These are phyloP conservation scores for Allium fistulosum DNA, from an alignment of 106 monocot genomes.

Conservation along the genomic window DNA sequence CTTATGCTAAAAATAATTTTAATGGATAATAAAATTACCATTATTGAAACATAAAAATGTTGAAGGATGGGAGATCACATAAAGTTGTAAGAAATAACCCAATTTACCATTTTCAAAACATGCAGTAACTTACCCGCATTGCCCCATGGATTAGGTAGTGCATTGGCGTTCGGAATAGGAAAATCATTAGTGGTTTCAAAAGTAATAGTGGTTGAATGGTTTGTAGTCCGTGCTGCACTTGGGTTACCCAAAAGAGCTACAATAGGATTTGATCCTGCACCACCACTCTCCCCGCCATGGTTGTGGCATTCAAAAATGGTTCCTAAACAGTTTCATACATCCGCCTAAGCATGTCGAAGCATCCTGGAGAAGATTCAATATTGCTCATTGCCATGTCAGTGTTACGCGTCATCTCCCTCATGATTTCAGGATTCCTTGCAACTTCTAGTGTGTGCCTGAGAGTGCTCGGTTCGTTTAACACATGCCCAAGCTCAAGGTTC, in stretches of 20 bases:
- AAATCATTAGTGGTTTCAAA: constrained; percentile 40
- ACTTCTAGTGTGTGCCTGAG: constrained; percentile 89
- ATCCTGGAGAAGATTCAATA: constrained; percentile 95
- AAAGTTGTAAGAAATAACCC: too few relatives aligned
- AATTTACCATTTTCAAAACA: too few relatives aligned
- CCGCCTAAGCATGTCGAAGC: constrained; percentile 94
- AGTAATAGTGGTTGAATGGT: constrained; percentile 26
- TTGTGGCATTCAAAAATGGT: constrained; percentile 92
- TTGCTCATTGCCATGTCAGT: constrained; percentile 99
- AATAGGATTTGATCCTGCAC: constrained; percentile 66
- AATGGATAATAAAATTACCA: too few relatives aligned
- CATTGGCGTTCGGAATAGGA: constrained; percentile 77
- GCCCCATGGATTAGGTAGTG: constrained; percentile 95
- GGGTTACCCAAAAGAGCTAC: constrained; percentile 70
- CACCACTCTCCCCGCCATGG: constrained; percentile 69
- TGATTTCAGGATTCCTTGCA: constrained; percentile 92
- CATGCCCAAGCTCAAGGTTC: too few relatives aligned
- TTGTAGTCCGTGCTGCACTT: constrained; percentile 15
- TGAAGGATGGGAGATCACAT: too few relatives aligned
- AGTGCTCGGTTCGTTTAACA: too few relatives aligned
- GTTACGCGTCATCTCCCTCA: constrained; percentile 99
- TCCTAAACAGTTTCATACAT: constrained; percentile 99
- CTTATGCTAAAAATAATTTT: too few relatives aligned
- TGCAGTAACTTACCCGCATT: constrained; percentile 27
- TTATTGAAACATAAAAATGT: too few relatives aligned